Evolutionary conservation across 2,329 filamentous ascomycete species (phyloP).

Genomic region (Rhynchosporium secalis): DNA sequence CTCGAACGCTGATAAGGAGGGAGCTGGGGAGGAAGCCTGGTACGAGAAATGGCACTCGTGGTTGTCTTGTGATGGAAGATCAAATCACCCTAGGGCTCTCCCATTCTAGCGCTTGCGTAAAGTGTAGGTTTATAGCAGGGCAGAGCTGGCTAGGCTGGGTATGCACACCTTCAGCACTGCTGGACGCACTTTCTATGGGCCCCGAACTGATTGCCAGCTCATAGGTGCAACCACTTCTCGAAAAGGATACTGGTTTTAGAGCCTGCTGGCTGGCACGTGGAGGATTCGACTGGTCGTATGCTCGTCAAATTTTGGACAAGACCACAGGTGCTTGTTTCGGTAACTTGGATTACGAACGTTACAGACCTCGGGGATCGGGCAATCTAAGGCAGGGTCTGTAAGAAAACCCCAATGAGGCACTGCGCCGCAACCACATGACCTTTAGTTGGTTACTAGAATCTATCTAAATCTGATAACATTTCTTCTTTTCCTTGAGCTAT

Average conservation of each 20-base stretch:
- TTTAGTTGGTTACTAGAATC: no score
- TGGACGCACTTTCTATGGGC: neutral
- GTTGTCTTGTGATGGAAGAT: conserved; percentile 16
- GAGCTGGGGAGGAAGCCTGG: neutral
- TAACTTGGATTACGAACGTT: conserved; percentile 27
- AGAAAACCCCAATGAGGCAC: no score
- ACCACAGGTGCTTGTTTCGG: conserved; percentile 21
- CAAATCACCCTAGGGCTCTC: conserved; percentile 3
- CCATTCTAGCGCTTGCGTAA: neutral
- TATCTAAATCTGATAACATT: no score
- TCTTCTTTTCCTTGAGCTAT: no score
- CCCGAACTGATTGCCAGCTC: neutral
- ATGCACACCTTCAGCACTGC: neutral
- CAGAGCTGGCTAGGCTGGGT: neutral
- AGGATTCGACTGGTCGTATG: conserved; percentile 33
- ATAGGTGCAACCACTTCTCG: conserved; percentile 1
- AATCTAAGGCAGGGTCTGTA: no score
- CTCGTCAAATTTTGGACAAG: conserved; percentile 22
- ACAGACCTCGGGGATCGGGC: no score
- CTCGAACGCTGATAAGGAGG: neutral
- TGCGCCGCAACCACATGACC: no score
- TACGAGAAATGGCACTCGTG: neutral
- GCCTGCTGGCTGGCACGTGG: conserved; percentile 29
- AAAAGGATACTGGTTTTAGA: conserved; percentile 3
- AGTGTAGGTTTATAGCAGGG: neutral